phyloP scores from a whole-genome alignment of 2,329 filamentous ascomycete species.

The Talaromyces sp. region DNA sequence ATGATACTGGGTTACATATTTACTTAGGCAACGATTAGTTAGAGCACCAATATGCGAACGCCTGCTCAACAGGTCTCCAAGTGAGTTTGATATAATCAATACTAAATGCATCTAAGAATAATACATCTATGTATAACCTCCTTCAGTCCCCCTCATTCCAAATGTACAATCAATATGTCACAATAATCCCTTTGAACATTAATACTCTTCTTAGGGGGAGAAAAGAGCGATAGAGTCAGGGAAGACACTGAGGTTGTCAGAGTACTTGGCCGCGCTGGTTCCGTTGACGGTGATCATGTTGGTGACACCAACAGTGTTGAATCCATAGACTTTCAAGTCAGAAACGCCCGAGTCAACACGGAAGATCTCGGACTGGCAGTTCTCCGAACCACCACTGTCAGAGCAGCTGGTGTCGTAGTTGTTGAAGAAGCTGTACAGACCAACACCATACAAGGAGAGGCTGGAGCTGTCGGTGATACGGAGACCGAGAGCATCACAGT shows the following conservation, averaged over 20 bases:
- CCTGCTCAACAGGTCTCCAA: not conserved
- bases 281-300: slow-evolving; percentile 44
- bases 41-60: not conserved
- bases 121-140: not conserved
- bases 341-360: slow-evolving; percentile 34
- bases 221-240: slow-evolving; percentile 41
- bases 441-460: slow-evolving; percentile 47
- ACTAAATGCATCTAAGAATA: not conserved
- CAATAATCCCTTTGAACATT: not conserved
- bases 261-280: slow-evolving; percentile 35
- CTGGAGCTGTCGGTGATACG: slow-evolving; percentile 39
- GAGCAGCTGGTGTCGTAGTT: slow-evolving; percentile 45
- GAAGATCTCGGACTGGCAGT: slow-evolving; percentile 48
- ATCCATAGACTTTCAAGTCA: slow-evolving; percentile 35
- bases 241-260: slow-evolving; percentile 44
- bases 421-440: slow-evolving; percentile 51
- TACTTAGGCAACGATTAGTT: not conserved
- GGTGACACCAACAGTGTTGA: slow-evolving; percentile 43
- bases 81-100: not conserved
- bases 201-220: not conserved
- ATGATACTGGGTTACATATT: not conserved
- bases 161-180: not conserved
- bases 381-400: slow-evolving; percentile 28
- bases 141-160: not conserved
- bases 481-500: slow-evolving; percentile 44